phyloP scores from a whole-genome alignment of 2,329 filamentous ascomycete genomes.

The Alternaria sp. region DNA sequence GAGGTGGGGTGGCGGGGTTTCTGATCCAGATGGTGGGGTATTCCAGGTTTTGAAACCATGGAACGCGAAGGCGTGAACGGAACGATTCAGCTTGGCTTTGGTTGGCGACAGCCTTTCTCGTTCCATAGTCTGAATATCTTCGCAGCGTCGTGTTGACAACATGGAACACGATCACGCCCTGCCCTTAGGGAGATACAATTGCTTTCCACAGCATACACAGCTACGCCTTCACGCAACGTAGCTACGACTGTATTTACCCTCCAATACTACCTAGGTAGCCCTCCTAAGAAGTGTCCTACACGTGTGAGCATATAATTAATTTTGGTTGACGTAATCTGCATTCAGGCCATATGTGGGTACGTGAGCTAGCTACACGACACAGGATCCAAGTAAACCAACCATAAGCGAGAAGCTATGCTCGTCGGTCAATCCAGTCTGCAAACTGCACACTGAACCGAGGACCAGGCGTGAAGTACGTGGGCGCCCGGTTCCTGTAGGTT shows the following conservation, averaged over 20 bases:
- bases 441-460: not conserved
- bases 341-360: not conserved
- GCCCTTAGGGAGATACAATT: not conserved
- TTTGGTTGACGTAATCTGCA: not conserved
- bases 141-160: not conserved
- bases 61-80: not conserved
- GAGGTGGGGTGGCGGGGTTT: not conserved
- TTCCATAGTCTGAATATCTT: no score
- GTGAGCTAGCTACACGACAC: not conserved
- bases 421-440: not conserved
- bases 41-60: not conserved
- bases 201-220: not conserved
- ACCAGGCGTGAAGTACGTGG: not conserved
- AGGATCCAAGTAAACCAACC: fast-evolving
- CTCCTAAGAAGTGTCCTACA: not conserved
- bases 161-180: not conserved
- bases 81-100: not conserved
- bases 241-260: not conserved
- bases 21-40: not conserved
- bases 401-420: not conserved
- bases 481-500: fast-evolving
- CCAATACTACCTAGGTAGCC: no score
- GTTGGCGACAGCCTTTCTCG: not conserved
- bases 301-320: not conserved
- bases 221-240: not conserved